Conservation (phyloP, 2,329 filamentous ascomycete genomes). For the Plenodomus lindquistii region DNA sequence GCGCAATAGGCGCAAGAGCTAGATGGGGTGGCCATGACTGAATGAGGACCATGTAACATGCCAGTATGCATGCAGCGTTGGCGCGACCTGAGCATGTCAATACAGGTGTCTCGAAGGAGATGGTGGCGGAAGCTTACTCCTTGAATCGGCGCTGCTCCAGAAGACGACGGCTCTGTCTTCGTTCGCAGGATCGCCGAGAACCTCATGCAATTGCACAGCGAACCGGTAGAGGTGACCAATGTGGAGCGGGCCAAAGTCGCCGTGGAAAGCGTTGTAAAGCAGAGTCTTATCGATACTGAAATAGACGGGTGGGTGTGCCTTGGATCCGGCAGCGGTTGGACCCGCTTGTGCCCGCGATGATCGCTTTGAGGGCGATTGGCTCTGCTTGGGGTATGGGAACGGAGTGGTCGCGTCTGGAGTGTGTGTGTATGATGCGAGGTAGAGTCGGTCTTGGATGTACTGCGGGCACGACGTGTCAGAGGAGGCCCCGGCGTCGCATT, state of each 20-base stretch:
- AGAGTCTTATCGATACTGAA: slow-evolving; percentile 93
- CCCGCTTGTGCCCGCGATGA: slow-evolving; percentile 68
- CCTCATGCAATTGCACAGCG: slow-evolving; percentile 92
- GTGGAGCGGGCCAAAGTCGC: slow-evolving; percentile 96
- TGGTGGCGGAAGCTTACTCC: slow-evolving; percentile 64
- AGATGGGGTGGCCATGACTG: slow-evolving; percentile 97
- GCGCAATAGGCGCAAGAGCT: slow-evolving; percentile 90
- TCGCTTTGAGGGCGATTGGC: slow-evolving; percentile 73
- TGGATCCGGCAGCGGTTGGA: slow-evolving; percentile 57
- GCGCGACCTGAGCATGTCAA: slow-evolving; percentile 66
- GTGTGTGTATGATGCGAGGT: slow-evolving; percentile 88
- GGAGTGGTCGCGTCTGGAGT: slow-evolving; percentile 78
- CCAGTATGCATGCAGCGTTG: slow-evolving; percentile 92
- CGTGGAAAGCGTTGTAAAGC: slow-evolving; percentile 97
- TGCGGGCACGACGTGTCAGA: slow-evolving; percentile 12
- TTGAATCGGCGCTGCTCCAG: slow-evolving; percentile 89
- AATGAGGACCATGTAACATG: slow-evolving; percentile 98
- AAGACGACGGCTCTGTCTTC: slow-evolving; percentile 90
- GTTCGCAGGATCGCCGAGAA: slow-evolving; percentile 88
- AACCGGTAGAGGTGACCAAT: slow-evolving; percentile 97
- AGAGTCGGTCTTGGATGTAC: slow-evolving; percentile 75
- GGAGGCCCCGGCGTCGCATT: slow-evolving; percentile 14
- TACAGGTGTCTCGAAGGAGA: neutral
- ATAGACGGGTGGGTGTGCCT: slow-evolving; percentile 74
- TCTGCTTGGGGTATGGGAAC: slow-evolving; percentile 78